Evolutionary conservation across 169 alveolate species (phyloP).

Genomic region (Cryptosporidium meleagridis): DNA sequence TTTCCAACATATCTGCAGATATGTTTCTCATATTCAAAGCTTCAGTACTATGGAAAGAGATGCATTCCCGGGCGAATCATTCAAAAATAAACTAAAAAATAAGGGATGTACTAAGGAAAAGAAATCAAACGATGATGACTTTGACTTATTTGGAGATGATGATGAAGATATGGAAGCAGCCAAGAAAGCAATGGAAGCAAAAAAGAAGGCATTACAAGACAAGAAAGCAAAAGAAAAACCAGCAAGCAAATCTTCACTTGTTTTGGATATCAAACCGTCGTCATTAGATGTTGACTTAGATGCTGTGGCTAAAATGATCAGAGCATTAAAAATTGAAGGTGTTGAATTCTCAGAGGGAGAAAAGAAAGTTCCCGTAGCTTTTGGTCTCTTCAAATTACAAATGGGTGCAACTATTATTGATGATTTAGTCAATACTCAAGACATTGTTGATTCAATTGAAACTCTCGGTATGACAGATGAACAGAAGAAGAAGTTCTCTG

Average conservation of each 20-base stretch:
- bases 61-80: constrained; percentile 53
- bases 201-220: constrained; percentile 75
- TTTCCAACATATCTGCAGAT: constrained; percentile 35
- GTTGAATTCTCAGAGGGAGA: constrained; percentile 83
- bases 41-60: constrained; percentile 9
- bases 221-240: constrained; percentile 79
- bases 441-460: constrained; percentile 59
- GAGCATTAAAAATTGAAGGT: constrained; percentile 81
- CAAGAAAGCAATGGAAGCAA: constrained; percentile 80
- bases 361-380: constrained; percentile 84
- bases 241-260: constrained; percentile 85
- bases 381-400: constrained; percentile 81
- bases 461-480: constrained; percentile 74
- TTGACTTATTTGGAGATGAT: constrained; percentile 80
- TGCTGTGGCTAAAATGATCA: constrained; percentile 81
- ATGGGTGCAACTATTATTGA: constrained; percentile 84
- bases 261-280: constrained; percentile 88
- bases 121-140: constrained; percentile 76
- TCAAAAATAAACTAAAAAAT: neutral
- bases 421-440: constrained; percentile 80
- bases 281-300: constrained; percentile 85
- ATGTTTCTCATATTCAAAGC: constrained; percentile 32
- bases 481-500: constrained; percentile 55
- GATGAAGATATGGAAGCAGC: constrained; percentile 75
- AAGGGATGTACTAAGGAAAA: neutral